Evolutionary conservation across 2,329 filamentous ascomycete genomes (phyloP).

Genomic region (Stachybotrys chlorohalonatus): DNA sequence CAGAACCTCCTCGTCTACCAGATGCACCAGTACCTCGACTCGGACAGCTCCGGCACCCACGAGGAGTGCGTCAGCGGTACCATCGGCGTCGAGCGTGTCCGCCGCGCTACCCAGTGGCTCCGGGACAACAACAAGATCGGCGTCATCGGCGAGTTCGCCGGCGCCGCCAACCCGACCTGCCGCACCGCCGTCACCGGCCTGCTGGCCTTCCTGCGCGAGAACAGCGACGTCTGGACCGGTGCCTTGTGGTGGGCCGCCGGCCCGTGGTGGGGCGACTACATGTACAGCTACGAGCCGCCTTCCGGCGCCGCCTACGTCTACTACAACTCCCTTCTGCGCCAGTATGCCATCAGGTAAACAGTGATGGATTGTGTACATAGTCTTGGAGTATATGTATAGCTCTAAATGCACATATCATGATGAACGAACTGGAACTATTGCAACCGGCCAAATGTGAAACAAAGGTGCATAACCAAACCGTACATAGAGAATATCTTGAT

Average conservation of each 20-base stretch:
- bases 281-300: conserved; percentile 37
- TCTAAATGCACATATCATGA: background rate
- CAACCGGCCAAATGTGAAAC: too few relatives aligned
- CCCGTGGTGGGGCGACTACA: conserved; percentile 48
- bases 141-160: conserved; percentile 49
- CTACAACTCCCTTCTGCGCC: conserved; percentile 15
- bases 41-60: conserved; percentile 41
- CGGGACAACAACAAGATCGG: conserved; percentile 44
- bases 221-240: conserved; percentile 49
- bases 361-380: background rate
- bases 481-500: too few relatives aligned
- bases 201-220: conserved; percentile 42
- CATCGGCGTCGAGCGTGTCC: conserved; percentile 42
- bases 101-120: conserved; percentile 44
- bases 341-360: background rate
- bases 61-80: conserved; percentile 36
- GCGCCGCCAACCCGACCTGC: conserved; percentile 41
- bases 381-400: background rate
- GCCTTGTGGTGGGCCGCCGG: conserved; percentile 50
- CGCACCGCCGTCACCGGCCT: conserved; percentile 40
- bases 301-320: conserved; percentile 29
- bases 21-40: conserved; percentile 54
- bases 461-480: too few relatives aligned
- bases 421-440: too few relatives aligned
- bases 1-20: conserved; percentile 43